A percentile compares a stretch with the other conserved stretches of the same genome.
phyloP scores from a whole-genome alignment of 176 grass and related monocot genomes.

The Cymbopogon citratus region DNA sequence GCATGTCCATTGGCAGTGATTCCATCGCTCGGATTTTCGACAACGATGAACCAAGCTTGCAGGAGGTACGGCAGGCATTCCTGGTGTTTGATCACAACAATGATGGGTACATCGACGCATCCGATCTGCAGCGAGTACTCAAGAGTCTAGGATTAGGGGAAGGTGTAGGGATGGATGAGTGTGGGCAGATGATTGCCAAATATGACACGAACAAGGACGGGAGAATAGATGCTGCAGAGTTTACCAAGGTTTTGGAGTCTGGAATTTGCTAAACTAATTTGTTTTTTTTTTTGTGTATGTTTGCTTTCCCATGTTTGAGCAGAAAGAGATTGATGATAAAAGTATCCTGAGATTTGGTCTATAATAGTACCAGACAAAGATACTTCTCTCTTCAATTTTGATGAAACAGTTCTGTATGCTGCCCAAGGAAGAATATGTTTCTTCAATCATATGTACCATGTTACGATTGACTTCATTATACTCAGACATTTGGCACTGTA shows the following conservation, averaged over 20 bases:
- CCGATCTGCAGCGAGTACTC: slow-evolving; percentile 47
- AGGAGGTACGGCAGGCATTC: slow-evolving; percentile 64
- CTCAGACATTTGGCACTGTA: too few species aligned
- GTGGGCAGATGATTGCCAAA: slow-evolving; percentile 56
- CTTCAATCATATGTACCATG: background rate
- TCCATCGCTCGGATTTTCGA: slow-evolving; percentile 40
- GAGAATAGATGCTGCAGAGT: slow-evolving; percentile 65
- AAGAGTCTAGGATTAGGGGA: slow-evolving; percentile 43
- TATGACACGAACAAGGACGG: slow-evolving; percentile 59
- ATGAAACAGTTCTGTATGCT: background rate
- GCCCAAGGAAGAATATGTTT: background rate
- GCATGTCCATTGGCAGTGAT: background rate
- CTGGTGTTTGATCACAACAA: slow-evolving; percentile 60
- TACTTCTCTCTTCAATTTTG: background rate
- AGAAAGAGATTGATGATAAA: background rate
- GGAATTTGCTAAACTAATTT: slow-evolving; percentile 40
- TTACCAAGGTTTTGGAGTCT: slow-evolving; percentile 65
- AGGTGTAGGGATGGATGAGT: slow-evolving; percentile 39
- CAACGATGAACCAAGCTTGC: slow-evolving; percentile 64
- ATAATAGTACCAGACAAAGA: background rate
- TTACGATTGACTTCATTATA: background rate
- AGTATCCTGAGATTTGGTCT: background rate
- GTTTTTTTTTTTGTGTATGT: background rate
- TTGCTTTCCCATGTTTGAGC: background rate
- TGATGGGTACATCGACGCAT: slow-evolving; percentile 64